Conservation (phyloP, 2,329 filamentous ascomycete species). For the Colletotrichum abscissum region DNA sequence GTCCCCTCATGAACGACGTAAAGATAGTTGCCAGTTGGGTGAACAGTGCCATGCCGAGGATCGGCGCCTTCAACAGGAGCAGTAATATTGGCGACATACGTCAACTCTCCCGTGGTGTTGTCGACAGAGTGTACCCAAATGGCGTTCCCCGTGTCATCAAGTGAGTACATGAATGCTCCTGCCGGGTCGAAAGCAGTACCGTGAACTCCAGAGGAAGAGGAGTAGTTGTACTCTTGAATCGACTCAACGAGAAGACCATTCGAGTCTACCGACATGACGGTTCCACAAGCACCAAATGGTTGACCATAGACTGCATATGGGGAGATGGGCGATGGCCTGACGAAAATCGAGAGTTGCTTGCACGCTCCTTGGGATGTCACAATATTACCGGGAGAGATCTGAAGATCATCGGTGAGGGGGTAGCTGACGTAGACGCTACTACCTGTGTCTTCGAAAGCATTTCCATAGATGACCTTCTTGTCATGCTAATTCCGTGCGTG, state of each 20-base stretch:
- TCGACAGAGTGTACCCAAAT: no score
- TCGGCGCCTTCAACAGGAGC: no score
- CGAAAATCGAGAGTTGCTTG: constrained; percentile 3
- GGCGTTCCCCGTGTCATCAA: no score
- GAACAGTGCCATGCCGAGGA: no score
- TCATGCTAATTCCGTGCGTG: neutral
- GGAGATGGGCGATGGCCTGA: neutral
- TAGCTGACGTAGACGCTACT: constrained; percentile 14
- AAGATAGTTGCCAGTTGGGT: no score
- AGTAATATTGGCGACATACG: no score
- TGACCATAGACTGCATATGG: constrained; percentile 10
- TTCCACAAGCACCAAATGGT: constrained; percentile 12
- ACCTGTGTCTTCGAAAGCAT: constrained; percentile 1
- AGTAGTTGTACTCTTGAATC: constrained; percentile 21
- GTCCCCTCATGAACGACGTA: no score
- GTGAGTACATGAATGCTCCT: neutral
- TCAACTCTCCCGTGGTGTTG: no score
- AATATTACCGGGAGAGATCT: neutral
- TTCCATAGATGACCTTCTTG: constrained; percentile 4
- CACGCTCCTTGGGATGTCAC: neutral
- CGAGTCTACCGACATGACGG: constrained; percentile 7
- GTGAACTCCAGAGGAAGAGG: neutral
- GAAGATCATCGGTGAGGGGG: neutral
- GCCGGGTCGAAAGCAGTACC: neutral
- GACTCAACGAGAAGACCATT: constrained; percentile 4